Percentiles rank a stretch among this genome's conserved stretches.
These are phyloP conservation scores for Sugiyamaella neomexicana DNA, from an alignment of 1,139 yeast species.

Conservation along the genomic window DNA sequence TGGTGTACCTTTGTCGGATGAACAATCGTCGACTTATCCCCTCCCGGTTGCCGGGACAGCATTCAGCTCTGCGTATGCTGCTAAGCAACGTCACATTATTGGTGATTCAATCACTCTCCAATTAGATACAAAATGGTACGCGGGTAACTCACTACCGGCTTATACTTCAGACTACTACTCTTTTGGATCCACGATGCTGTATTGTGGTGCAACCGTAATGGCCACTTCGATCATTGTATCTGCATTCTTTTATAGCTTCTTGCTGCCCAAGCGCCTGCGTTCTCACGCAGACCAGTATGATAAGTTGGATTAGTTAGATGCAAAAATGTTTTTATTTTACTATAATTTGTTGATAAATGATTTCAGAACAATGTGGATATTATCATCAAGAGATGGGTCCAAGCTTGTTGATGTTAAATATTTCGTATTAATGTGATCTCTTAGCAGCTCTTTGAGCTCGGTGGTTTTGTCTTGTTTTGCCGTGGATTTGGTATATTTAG, in stretches of 20 bases:
- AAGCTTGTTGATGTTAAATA: conserved; percentile 27
- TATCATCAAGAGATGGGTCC: conserved; percentile 31
- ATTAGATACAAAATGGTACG: conserved; percentile 61
- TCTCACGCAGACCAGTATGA: conserved; percentile 24
- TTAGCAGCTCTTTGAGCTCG: conserved; percentile 49
- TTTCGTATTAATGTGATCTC: conserved; percentile 39
- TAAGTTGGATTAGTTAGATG: conserved; percentile 22
- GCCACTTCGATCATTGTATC: conserved; percentile 27
- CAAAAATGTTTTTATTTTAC: neutral
- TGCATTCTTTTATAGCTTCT: conserved; percentile 27
- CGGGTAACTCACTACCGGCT: conserved; percentile 21
- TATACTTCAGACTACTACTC: conserved; percentile 16
- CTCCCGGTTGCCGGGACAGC: conserved; percentile 51
- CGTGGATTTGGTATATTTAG: conserved; percentile 53
- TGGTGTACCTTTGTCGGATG: neutral
- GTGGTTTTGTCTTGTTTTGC: conserved; percentile 38
- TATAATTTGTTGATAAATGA: conserved; percentile 15
- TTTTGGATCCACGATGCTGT: conserved; percentile 15
- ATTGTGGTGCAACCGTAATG: conserved; percentile 25
- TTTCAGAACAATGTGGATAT: conserved; percentile 26
- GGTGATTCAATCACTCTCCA: conserved; percentile 62
- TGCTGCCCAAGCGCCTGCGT: conserved; percentile 30
- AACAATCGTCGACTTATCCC: neutral
- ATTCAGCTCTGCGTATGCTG: conserved; percentile 58
- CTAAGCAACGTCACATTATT: conserved; percentile 61